phyloP scores from a whole-genome alignment of 2,329 filamentous ascomycete species.

The Fusarium tricinctum region DNA sequence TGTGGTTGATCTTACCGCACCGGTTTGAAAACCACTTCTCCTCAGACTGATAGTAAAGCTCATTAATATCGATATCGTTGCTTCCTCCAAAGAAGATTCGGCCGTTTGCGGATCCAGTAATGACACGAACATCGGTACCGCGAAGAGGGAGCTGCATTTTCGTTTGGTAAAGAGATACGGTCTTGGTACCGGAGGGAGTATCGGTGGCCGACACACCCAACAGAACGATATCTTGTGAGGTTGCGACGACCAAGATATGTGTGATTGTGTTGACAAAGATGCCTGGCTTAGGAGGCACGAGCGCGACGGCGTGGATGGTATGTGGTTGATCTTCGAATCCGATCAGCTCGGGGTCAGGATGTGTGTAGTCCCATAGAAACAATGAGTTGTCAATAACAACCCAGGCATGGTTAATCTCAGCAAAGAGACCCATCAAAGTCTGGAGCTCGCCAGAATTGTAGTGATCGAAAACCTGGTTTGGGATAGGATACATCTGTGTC shows the following conservation, averaged over 20 bases:
- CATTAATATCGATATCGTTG: slow-evolving; percentile 87
- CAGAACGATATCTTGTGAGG: slow-evolving; percentile 84
- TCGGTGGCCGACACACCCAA: slow-evolving; percentile 83
- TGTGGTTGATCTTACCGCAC: slow-evolving; percentile 91
- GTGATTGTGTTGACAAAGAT: slow-evolving; percentile 91
- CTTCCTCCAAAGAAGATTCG: slow-evolving; percentile 93
- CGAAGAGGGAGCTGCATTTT: slow-evolving; percentile 84
- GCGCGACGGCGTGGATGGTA: slow-evolving; percentile 90
- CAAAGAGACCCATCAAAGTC: slow-evolving; percentile 95
- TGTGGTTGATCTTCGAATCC: slow-evolving; percentile 92
- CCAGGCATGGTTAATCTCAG: slow-evolving; percentile 95
- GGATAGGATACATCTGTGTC: slow-evolving; percentile 87
- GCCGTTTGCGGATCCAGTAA: slow-evolving; percentile 85
- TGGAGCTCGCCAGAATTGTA: slow-evolving; percentile 89
- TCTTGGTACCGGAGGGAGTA: slow-evolving; percentile 76
- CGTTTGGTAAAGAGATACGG: slow-evolving; percentile 87
- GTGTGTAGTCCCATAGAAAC: slow-evolving; percentile 98
- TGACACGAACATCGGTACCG: slow-evolving; percentile 81
- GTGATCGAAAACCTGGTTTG: slow-evolving; percentile 91
- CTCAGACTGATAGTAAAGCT: slow-evolving; percentile 96
- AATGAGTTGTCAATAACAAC: slow-evolving; percentile 95
- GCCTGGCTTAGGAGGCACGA: slow-evolving; percentile 85
- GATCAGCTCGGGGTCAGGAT: slow-evolving; percentile 89
- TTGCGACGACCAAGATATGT: slow-evolving; percentile 90
- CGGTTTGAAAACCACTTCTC: slow-evolving; percentile 95